Base-by-base conservation (phyloP, 129 eudicot species). In the Centella asiatica region DNA sequence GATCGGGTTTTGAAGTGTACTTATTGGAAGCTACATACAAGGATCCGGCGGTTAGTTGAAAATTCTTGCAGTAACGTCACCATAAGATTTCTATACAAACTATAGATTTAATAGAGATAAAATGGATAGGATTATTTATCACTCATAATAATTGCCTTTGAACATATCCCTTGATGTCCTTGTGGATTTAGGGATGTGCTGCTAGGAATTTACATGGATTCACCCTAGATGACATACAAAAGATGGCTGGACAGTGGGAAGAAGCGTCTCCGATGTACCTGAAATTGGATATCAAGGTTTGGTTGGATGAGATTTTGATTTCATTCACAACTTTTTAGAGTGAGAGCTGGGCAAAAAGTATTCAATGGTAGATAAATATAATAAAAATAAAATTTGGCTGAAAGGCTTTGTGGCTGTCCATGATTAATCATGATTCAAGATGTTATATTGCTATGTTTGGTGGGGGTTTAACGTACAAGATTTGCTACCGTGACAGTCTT, bases 171-270 rank as follows among this genome's bases (percentile, higher is more conserved):
- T 22, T 24, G 39, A n/a, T 24, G 19, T 67, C 13, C 47, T 72
- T 67, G 24, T 71, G 67, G 32, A 27, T 61, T 63, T 59, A 92
- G 99, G 99, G 99, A 22, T 92, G 99, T 73, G 90, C 99, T 20
- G 99, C 99, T 46, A 77, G 99, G 80, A 92, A 92, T 82, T 83
- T 92, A 55, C 99, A 92, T 66, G 88, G 95, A 54, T 92, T 87
- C 62, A 75, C 79, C 40, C 78, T 60, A 57, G 80, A 76, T 60
- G 95, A 87, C 46, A 71, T 92, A 74, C 84, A 80, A 31, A 78
- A 84, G 81, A 92, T 92, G 99, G 86, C 92, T 72, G 64, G 54
- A 48, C 74, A 56, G 63, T 92, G 99, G 99, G 99, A 92, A 75
- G 99, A 92, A 78, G 84, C 99, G 54, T 87, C 99, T 53, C 68